Percentiles rank a stretch among this genome's conserved stretches.
Conservation (phyloP, 352 stramenopile genomes). For the Globisporangium okanoganense region DNA sequence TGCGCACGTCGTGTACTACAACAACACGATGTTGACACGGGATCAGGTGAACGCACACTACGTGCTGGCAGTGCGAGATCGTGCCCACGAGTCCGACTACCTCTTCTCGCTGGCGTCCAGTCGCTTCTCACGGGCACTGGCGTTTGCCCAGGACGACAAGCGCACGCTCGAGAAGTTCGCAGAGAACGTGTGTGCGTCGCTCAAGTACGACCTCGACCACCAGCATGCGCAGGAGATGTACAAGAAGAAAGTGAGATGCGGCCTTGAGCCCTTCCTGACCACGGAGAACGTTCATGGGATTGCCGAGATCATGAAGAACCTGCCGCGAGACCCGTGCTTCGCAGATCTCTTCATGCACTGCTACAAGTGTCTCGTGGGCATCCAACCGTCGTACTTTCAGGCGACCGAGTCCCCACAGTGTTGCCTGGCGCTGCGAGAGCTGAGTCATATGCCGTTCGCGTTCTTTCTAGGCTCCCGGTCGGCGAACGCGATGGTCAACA, state of each 20-base stretch:
- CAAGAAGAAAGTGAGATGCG: constrained; percentile 78
- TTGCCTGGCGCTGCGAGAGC: constrained; percentile 39
- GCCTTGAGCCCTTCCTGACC: constrained; percentile 46
- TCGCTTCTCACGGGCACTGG: constrained; percentile 60
- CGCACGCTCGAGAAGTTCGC: constrained; percentile 67
- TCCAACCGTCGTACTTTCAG: constrained; percentile 60
- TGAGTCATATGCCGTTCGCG: constrained; percentile 57
- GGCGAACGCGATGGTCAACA: constrained; percentile 51
- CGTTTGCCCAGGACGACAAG: constrained; percentile 57
- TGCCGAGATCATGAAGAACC: constrained; percentile 76
- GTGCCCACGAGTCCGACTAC: constrained; percentile 61
- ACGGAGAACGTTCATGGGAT: constrained; percentile 71
- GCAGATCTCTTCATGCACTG: constrained; percentile 75
- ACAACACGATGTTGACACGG: constrained; percentile 38
- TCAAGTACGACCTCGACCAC: constrained; percentile 81
- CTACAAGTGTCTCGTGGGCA: constrained; percentile 48
- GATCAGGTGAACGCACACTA: constrained; percentile 80
- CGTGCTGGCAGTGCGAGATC: constrained; percentile 56
- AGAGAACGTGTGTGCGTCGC: constrained; percentile 75
- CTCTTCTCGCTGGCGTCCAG: constrained; percentile 71
- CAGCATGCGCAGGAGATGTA: constrained; percentile 60
- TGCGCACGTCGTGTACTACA: constrained; percentile 86
- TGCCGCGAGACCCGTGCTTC: constrained; percentile 69
- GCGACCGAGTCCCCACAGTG: constrained; percentile 42
- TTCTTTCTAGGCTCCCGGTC: constrained; percentile 64